These are phyloP conservation scores for Cordyceps javanica DNA, from an alignment of 2,329 filamentous ascomycete genomes.

Conservation along the genomic window DNA sequence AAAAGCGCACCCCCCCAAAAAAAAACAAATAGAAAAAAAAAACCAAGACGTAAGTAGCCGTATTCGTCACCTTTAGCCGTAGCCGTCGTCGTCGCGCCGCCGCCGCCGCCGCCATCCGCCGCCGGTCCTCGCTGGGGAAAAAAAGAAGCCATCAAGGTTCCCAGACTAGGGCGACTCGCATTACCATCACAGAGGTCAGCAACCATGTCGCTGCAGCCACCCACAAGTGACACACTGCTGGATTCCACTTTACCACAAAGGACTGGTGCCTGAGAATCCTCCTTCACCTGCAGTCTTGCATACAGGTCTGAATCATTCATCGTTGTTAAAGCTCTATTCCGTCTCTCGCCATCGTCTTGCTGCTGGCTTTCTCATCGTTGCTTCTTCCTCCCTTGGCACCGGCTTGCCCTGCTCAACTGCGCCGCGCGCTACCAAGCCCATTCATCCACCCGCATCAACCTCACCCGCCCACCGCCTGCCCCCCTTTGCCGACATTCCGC, in stretches of 20 bases:
- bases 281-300: not conserved
- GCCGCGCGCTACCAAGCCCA: too few species aligned
- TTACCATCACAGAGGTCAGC: slow-evolving; percentile 6
- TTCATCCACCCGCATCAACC: too few species aligned
- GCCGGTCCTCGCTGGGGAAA: too few species aligned
- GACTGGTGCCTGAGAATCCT: slow-evolving; percentile 1
- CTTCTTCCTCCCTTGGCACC: not conserved
- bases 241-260: not conserved
- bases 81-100: too few species aligned
- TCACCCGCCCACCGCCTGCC: not conserved
- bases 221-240: not conserved
- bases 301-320: too few species aligned
- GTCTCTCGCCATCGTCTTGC: not conserved
- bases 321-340: too few species aligned
- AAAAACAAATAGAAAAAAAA: too few species aligned
- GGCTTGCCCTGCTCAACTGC: not conserved
- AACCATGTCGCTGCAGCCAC: not conserved
- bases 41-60: too few species aligned
- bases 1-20: not conserved
- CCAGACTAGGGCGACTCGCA: not conserved
- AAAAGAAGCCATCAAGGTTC: slow-evolving; percentile 7
- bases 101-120: too few species aligned
- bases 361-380: not conserved
- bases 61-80: too few species aligned
- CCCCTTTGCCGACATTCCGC: not conserved